Percentiles rank a stretch among this genome's conserved stretches.
phyloP scores from a whole-genome alignment of 73 alveolate species.

The Halteria grandinella region DNA sequence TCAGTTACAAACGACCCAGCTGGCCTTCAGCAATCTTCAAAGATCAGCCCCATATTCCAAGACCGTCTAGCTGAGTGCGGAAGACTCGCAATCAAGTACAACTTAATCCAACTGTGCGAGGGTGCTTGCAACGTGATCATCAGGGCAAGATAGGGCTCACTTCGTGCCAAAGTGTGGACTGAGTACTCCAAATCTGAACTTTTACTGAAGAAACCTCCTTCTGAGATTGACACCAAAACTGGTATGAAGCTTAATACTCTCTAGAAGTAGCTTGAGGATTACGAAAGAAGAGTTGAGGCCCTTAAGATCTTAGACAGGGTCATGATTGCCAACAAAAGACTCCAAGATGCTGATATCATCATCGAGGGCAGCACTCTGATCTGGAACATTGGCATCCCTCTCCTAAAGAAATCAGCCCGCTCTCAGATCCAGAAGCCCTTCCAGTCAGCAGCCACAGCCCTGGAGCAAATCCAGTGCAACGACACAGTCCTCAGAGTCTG shows the following conservation, averaged over 20 bases:
- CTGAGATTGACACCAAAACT: slow-evolving; percentile 82
- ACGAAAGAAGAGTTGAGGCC: slow-evolving; percentile 96
- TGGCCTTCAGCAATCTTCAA: slow-evolving; percentile 65
- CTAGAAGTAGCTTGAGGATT: slow-evolving; percentile 80
- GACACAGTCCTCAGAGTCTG: slow-evolving; percentile 94
- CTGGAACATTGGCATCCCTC: slow-evolving; percentile 97
- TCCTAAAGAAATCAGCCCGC: slow-evolving; percentile 90
- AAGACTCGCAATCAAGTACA: slow-evolving; percentile 84
- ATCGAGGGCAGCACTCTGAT: slow-evolving; percentile 96
- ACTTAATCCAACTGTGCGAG: slow-evolving; percentile 79
- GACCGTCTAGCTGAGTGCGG: slow-evolving; percentile 93
- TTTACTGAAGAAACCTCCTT: slow-evolving; percentile 74
- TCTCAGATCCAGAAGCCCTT: slow-evolving; percentile 94
- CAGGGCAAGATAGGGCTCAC: slow-evolving; percentile 75
- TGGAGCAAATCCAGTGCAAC: slow-evolving; percentile 91
- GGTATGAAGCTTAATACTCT: slow-evolving; percentile 87
- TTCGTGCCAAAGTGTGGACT: slow-evolving; percentile 82
- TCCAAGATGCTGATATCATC: slow-evolving; percentile 93
- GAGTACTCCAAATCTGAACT: slow-evolving; percentile 91
- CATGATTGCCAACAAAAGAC: slow-evolving; percentile 94
- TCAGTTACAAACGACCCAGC: slow-evolving; percentile 78
- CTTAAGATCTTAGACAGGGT: slow-evolving; percentile 95
- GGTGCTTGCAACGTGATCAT: slow-evolving; percentile 73
- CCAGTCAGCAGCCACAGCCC: slow-evolving; percentile 88
- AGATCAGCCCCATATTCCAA: slow-evolving; percentile 69